Evolutionary conservation across 2,329 filamentous ascomycete species (phyloP), one percentile per base, ranked within the genome.

Genomic region (Scytalidium sp.): DNA sequence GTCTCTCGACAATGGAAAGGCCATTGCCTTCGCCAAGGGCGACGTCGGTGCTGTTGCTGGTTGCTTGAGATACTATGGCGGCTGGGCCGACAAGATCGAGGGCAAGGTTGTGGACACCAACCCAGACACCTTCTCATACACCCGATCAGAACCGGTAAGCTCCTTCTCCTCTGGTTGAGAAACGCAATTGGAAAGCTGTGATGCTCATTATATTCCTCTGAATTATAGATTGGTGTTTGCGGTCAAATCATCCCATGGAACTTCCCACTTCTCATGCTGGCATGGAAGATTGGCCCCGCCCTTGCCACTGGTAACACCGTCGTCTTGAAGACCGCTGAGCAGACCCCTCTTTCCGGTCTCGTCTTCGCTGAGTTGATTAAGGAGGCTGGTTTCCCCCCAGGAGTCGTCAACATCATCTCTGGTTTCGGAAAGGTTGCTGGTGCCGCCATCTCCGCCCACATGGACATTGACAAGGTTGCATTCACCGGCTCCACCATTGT

Each of bases 1-100:
- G 78, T 85, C 90, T 39, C 79, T 96, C 49, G 91, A 95, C 77
- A 90, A 95, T 65, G 92, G 88, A 69, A 94, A 94, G 80, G 84
- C 87, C 56, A 81, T 90, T 67, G 77, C 65, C 64, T 83, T 90
- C 80, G 86, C 89, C 55, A 87, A 83, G 66, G 87, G 83, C 32
- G 90, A 96, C 65, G 78, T 96, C 40, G 74, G 69, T 48, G 79
- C 81, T 59, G 84, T 85, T 51, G 76, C 81, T 57, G 84, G 78
- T 64, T 86, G 81, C 73, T 71, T 97, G 64, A 84, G 91, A 70
- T 97, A 93, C 75, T 94, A 92, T 67, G 85, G 79, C 62, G 85
- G 85, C 50, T 88, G 81, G 79, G 83, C 84, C 54, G 85, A 88
- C 71, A 88, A 88, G 76, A 79, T 87, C 57, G 75, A 79, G 56